Evolutionary conservation across 2,329 filamentous ascomycete genomes (phyloP).

Genomic region (Aspergillus tamarii): DNA sequence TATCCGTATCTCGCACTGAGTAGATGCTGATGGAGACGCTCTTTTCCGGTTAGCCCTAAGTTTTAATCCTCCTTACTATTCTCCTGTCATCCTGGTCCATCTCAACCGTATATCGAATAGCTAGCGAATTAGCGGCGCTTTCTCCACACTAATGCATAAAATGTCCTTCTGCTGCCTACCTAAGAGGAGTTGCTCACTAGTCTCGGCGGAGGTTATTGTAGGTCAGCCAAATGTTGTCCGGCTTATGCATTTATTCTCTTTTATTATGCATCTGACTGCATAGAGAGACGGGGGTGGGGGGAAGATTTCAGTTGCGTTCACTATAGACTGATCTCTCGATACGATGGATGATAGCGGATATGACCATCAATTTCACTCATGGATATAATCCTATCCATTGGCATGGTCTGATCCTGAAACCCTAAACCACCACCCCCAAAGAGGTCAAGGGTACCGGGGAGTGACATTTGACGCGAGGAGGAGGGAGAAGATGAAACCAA

Average conservation of each 20-base stretch:
- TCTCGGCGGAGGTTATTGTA: not conserved
- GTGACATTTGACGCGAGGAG: not conserved
- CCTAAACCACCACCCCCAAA: not conserved
- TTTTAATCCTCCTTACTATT: not conserved
- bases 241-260: not conserved
- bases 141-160: constrained; percentile 24
- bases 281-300: no score
- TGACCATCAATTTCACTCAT: not conserved
- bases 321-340: not conserved
- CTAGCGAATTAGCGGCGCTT: constrained; percentile 12
- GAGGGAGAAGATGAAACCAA: not conserved
- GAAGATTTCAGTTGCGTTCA: not conserved
- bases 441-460: not conserved
- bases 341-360: not conserved
- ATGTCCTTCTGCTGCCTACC: constrained; percentile 8
- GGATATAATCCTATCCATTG: not conserved
- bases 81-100: constrained; percentile 1
- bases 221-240: not conserved
- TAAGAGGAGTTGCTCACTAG: not conserved
- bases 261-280: not conserved
- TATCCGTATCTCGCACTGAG: not conserved
- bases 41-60: not conserved
- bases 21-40: not conserved
- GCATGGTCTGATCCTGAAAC: not conserved
- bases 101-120: constrained; percentile 4